phyloP scores from a whole-genome alignment of 2,329 filamentous ascomycete species.

The Cordyceps pruinosa region DNA sequence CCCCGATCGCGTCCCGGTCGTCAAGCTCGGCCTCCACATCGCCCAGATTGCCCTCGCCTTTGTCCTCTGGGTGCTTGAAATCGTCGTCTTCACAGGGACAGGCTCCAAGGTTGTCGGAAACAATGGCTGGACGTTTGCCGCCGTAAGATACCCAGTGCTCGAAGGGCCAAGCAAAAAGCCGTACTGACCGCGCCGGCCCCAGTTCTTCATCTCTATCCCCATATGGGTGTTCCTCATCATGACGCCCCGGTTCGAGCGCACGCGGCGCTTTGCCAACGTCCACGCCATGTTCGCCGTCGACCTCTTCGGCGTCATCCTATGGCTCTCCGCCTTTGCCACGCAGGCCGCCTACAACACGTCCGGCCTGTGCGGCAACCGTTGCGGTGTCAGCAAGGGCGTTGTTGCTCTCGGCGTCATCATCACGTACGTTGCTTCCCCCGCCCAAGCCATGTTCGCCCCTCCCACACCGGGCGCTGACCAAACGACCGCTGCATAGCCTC shows the following conservation, averaged over 20 bases:
- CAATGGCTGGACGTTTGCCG: conserved; percentile 57
- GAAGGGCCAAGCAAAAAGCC: neutral
- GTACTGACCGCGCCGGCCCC: conserved; percentile 10
- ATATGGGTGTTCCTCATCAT: conserved; percentile 60
- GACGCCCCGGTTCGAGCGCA: conserved; percentile 56
- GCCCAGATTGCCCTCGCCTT: conserved; percentile 48
- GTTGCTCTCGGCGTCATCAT: conserved; percentile 57
- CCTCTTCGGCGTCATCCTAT: conserved; percentile 50
- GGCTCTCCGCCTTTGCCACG: conserved; percentile 60
- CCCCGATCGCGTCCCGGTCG: conserved; percentile 44
- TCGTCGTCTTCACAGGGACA: conserved; percentile 48
- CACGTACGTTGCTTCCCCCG: conserved; percentile 39
- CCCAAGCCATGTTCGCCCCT: neutral
- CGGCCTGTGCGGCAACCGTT: conserved; percentile 48
- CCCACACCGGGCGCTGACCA: conserved; percentile 7
- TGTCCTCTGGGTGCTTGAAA: conserved; percentile 52
- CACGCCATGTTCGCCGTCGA: conserved; percentile 56
- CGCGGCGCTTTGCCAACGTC: conserved; percentile 54
- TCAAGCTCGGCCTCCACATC: conserved; percentile 53
- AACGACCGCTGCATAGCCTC: conserved; percentile 37
- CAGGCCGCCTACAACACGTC: conserved; percentile 58
- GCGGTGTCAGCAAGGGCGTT: conserved; percentile 55
- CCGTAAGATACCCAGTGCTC: conserved; percentile 39
- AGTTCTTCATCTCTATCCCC: conserved; percentile 60
- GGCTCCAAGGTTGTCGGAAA: conserved; percentile 46